Evolutionary conservation across 23 red algal genomes (phyloP).

Genomic region (Gracilaria vermiculophylla): DNA sequence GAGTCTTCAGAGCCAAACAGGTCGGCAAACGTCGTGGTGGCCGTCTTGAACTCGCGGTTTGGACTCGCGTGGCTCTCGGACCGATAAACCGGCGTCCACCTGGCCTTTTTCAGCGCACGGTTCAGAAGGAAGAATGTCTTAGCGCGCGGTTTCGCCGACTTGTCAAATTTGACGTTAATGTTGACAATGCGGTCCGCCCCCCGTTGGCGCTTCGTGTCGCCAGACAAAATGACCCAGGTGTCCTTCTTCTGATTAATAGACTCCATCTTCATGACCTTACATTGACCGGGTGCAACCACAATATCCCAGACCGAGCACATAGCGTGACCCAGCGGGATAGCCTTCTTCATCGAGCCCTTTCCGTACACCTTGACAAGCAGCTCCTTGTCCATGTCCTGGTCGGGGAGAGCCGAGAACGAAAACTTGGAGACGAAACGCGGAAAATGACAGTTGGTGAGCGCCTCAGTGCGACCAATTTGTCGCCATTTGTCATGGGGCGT

Average conservation of each 20-base stretch:
- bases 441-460: slow-evolving; percentile 72
- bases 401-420: slow-evolving; percentile 53
- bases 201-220: slow-evolving; percentile 37
- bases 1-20: slow-evolving; percentile 43
- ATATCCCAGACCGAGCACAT: slow-evolving; percentile 79
- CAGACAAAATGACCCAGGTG: slow-evolving; percentile 65
- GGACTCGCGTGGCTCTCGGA: slow-evolving; percentile 55
- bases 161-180: slow-evolving; percentile 69
- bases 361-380: slow-evolving; percentile 72
- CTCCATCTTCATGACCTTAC: slow-evolving; percentile 80
- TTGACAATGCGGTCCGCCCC: slow-evolving; percentile 62
- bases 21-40: slow-evolving; percentile 43
- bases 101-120: slow-evolving; percentile 65
- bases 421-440: slow-evolving; percentile 79
- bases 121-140: slow-evolving; percentile 71
- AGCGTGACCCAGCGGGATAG: slow-evolving; percentile 47
- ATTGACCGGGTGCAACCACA: slow-evolving; percentile 67
- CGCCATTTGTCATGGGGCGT: slow-evolving; percentile 42
- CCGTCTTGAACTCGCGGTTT: slow-evolving; percentile 62
- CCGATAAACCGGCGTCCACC: slow-evolving; percentile 77
- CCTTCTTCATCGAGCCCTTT: slow-evolving; percentile 66
- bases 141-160: slow-evolving; percentile 55
- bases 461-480: slow-evolving; percentile 61
- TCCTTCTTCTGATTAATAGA: slow-evolving; percentile 75
- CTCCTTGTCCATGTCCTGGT: slow-evolving; percentile 80